phyloP scores from a whole-genome alignment of 202 grass and related monocot species.

The Musa balbisiana region DNA sequence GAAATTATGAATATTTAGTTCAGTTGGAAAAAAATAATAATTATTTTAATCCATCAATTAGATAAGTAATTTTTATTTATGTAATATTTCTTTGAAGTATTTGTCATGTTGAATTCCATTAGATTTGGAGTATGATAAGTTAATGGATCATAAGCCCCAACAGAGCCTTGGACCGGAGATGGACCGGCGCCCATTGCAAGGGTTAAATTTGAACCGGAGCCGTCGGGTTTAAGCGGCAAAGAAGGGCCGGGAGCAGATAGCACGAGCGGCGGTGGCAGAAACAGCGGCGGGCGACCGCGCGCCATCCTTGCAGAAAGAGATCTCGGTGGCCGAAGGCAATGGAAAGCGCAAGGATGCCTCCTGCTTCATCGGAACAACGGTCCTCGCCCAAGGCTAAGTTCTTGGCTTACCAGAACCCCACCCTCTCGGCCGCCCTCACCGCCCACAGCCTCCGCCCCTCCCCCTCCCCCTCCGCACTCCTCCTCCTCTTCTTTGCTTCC shows the following conservation, averaged over 20 bases:
- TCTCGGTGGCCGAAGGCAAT: slow-evolving; percentile 6
- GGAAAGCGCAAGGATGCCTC: slow-evolving; percentile 7
- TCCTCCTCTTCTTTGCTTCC: slow-evolving; percentile 42
- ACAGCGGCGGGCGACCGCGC: too few relatives aligned
- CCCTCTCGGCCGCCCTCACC: slow-evolving; percentile 43
- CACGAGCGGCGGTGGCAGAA: not conserved
- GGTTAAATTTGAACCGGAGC: not conserved
- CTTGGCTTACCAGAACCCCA: slow-evolving; percentile 68
- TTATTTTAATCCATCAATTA: too few relatives aligned
- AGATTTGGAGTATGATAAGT: not conserved
- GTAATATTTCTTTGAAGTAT: not conserved
- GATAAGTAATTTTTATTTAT: not conserved
- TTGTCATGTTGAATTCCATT: too few relatives aligned
- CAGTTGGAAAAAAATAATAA: too few relatives aligned
- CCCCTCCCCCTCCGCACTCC: slow-evolving; percentile 46
- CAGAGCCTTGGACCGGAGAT: too few relatives aligned
- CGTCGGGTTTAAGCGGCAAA: not conserved
- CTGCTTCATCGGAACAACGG: slow-evolving; percentile 3
- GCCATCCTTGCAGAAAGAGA: not conserved
- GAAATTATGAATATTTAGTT: too few relatives aligned
- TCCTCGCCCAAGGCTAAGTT: slow-evolving; percentile 59
- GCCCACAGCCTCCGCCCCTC: slow-evolving; percentile 58
- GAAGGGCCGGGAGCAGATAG: not conserved
- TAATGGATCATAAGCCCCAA: not conserved
- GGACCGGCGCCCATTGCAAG: not conserved